Evolutionary conservation across 2,329 filamentous ascomycete species (phyloP), one percentile per base, ranked within the genome.

Genomic region (Diaporthe ilicicola): DNA sequence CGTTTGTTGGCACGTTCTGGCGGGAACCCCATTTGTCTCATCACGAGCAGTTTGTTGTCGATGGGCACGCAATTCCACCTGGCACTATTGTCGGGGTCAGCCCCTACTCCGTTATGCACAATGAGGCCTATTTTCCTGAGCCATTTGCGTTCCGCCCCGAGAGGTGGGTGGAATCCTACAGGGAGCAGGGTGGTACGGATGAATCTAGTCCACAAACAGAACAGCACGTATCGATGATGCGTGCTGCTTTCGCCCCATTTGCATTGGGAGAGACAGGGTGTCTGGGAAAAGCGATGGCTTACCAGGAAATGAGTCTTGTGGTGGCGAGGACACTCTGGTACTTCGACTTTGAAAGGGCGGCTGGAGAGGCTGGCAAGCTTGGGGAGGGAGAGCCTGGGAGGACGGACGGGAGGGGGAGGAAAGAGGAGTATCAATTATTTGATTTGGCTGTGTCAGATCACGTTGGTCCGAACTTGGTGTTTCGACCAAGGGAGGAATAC

Each of bases 181-280:
- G 8, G 2, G 29, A 22, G 0, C 51, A 37, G 32, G 37, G 51
- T 29, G 29, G 51, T 37, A 22, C 29, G 1, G 32, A 3, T 22
- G 51, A 22, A 2, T 37, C 51, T 55, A 19, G 1, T 22, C 1
- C 19, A 7, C 29, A 37, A 29, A 13, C 51, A 22, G 32, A 55
- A 7, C 51, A 55, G 29, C 2, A 22, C 8, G 8, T 29, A 13
- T 37, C 53, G 10, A 4, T 22, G 17, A 62, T 69, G 66, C 39
- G 77, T 74, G 5, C 50, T 77, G n/a, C 77, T 76, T 77, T 74
- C 44, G 56, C 70, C 17, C 78, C 81, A 1, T 83, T 83, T 64
- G 78, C 76, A 9, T 69, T 79, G 0, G 81, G 82, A 0, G 78
- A 80, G 0, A 74, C 80, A 22, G 76, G 74, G 29, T 84, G 82